Evolutionary conservation across 352 stramenopile species (phyloP).

Genomic region (Globisporangium barbulae): DNA sequence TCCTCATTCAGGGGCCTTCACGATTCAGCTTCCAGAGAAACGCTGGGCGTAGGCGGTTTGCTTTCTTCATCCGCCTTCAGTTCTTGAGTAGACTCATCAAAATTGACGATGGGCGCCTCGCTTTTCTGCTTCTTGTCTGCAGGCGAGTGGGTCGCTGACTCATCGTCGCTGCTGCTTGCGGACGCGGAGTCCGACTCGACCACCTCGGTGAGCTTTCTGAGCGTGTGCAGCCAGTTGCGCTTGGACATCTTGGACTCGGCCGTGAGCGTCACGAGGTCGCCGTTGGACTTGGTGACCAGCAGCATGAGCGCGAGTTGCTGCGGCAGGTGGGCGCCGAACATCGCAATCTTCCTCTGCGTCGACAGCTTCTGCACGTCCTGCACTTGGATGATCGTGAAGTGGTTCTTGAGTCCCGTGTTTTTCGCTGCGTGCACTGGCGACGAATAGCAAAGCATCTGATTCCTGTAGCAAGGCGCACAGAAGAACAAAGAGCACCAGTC

Average conservation of each 20-base stretch:
- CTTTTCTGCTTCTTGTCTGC: constrained; percentile 11
- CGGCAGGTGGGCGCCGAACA: constrained; percentile 54
- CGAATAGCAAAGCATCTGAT: constrained; percentile 42
- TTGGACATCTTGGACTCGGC: constrained; percentile 15
- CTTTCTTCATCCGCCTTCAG: neutral
- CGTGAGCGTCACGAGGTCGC: constrained; percentile 38
- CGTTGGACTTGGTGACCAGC: constrained; percentile 64
- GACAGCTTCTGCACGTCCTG: constrained; percentile 56
- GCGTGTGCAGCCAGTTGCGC: constrained; percentile 22
- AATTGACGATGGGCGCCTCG: neutral
- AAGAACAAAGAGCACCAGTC: neutral
- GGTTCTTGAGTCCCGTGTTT: constrained; percentile 37
- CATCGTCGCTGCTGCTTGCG: neutral
- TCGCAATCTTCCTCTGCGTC: constrained; percentile 56
- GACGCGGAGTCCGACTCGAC: constrained; percentile 3
- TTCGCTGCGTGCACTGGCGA: constrained; percentile 50
- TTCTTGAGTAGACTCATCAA: neutral
- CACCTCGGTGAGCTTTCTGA: constrained; percentile 15
- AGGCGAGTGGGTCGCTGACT: constrained; percentile 1
- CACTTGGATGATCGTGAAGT: constrained; percentile 52
- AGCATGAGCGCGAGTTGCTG: constrained; percentile 53
- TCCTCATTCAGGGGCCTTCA: neutral
- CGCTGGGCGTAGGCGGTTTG: neutral
- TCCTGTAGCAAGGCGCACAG: constrained; percentile 7
- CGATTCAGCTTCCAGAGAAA: neutral